These are phyloP conservation scores for Aspergillus sp. DNA, from an alignment of 2,329 filamentous ascomycete species.

Conservation along the genomic window DNA sequence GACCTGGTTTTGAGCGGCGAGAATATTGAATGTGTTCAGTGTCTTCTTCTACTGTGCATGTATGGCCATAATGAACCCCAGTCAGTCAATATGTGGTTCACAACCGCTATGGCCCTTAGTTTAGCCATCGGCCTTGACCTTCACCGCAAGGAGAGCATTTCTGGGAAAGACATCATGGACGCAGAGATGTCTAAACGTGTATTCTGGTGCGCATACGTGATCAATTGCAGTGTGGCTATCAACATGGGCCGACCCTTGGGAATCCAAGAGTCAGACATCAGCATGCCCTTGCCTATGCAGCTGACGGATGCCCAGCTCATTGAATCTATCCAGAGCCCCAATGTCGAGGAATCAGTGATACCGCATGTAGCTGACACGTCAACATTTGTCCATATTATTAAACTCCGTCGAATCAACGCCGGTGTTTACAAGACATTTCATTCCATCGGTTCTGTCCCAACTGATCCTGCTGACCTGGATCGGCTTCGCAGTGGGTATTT, in stretches of 20 bases:
- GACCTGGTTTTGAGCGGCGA: conserved; percentile 17
- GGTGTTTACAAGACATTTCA: conserved; percentile 25
- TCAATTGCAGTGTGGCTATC: conserved; percentile 29
- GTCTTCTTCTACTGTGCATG: conserved; percentile 27
- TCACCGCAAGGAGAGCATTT: conserved; percentile 22
- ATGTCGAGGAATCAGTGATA: not conserved
- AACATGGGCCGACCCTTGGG: conserved; percentile 28
- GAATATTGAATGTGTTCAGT: conserved; percentile 29
- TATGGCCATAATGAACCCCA: conserved; percentile 31
- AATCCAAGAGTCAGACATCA: conserved; percentile 29
- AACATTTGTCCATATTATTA: conserved; percentile 30
- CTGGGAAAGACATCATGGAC: conserved; percentile 11
- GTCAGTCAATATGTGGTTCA: conserved; percentile 29
- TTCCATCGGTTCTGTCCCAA: conserved; percentile 11
- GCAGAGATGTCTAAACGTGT: conserved; percentile 28
- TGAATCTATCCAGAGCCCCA: not conserved
- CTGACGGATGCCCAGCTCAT: conserved; percentile 19
- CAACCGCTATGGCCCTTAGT: conserved; percentile 24
- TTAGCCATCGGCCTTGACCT: conserved; percentile 26
- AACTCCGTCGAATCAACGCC: conserved; percentile 28
- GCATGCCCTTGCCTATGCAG: conserved; percentile 22
- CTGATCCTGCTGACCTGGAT: conserved; percentile 3
- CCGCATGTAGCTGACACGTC: conserved; percentile 21
- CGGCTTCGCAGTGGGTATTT: conserved; percentile 1
- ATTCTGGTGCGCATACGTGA: conserved; percentile 30